phyloP scores from a whole-genome alignment of 2,329 filamentous ascomycete species.

The Aspergillus uvarum region DNA sequence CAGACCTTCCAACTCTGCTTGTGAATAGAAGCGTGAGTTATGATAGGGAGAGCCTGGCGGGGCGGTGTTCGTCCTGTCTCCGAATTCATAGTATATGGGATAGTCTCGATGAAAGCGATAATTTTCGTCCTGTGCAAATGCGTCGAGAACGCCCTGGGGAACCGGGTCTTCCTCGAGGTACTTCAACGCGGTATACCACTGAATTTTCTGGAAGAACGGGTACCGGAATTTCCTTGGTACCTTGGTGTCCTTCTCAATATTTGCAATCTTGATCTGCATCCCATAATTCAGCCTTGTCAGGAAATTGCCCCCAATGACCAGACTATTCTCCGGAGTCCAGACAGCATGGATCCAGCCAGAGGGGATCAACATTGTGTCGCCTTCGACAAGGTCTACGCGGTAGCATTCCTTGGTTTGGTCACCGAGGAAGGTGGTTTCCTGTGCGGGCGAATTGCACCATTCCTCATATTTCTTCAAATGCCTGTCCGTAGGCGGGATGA shows the following conservation, averaged over 20 bases:
- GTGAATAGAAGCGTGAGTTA: slow-evolving; percentile 62
- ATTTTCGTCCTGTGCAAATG: slow-evolving; percentile 56
- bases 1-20: slow-evolving; percentile 61
- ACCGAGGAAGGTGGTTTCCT: slow-evolving; percentile 65
- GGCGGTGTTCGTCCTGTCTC: slow-evolving; percentile 53
- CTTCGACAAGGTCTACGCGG: slow-evolving; percentile 63
- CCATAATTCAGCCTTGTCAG: slow-evolving; percentile 64
- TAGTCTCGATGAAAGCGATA: slow-evolving; percentile 54
- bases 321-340: slow-evolving; percentile 67
- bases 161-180: slow-evolving; percentile 65
- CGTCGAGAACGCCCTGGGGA: slow-evolving; percentile 55
- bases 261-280: slow-evolving; percentile 65
- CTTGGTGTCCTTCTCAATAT: slow-evolving; percentile 67
- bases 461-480: slow-evolving; percentile 70
- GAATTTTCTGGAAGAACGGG: slow-evolving; percentile 67
- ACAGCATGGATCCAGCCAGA: slow-evolving; percentile 72
- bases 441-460: slow-evolving; percentile 66
- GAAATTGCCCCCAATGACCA: slow-evolving; percentile 71
- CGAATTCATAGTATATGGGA: slow-evolving; percentile 60
- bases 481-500: slow-evolving; percentile 67
- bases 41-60: slow-evolving; percentile 54
- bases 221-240: slow-evolving; percentile 66
- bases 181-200: slow-evolving; percentile 66
- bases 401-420: slow-evolving; percentile 66
- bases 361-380: slow-evolving; percentile 69